Evolutionary conservation across 208 protist genomes (phyloP).

Genomic region (Trichomonas vaginalis): DNA sequence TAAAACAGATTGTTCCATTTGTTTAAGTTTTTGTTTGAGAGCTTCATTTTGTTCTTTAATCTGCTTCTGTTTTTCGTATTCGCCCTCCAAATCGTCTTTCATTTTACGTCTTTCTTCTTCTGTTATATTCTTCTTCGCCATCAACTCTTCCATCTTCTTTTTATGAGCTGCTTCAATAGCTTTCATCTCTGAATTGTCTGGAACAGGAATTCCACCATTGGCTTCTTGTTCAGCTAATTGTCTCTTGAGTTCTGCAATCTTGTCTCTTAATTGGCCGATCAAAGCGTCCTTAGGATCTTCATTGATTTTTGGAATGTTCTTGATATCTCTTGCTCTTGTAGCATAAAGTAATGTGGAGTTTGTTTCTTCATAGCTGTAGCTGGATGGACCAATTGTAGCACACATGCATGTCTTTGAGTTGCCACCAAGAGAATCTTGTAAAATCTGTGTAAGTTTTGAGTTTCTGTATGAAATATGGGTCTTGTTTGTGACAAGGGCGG

Average conservation of each 20-base stretch:
- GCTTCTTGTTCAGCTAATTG: slow-evolving; percentile 31
- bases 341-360: slow-evolving; percentile 47
- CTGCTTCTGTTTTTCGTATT: neutral
- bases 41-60: neutral
- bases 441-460: slow-evolving; percentile 42
- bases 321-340: slow-evolving; percentile 55
- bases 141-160: neutral
- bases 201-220: neutral
- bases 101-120: slow-evolving; percentile 18
- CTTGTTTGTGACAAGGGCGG: slow-evolving; percentile 24
- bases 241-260: slow-evolving; percentile 37
- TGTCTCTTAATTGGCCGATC: slow-evolving; percentile 46
- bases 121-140: neutral
- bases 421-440: slow-evolving; percentile 44
- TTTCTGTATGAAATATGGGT: slow-evolving; percentile 60
- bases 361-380: slow-evolving; percentile 50
- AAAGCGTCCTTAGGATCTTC: slow-evolving; percentile 61
- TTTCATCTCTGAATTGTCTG: neutral
- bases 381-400: slow-evolving; percentile 42
- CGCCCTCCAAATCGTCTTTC: neutral
- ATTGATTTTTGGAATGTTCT: slow-evolving; percentile 61
- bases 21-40: neutral
- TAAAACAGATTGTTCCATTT: neutral
- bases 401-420: slow-evolving; percentile 52
- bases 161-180: neutral